Evolutionary conservation across 225 moss, liverwort and hornwort genomes (phyloP).

Genomic region (Takakia lepidozioides): DNA sequence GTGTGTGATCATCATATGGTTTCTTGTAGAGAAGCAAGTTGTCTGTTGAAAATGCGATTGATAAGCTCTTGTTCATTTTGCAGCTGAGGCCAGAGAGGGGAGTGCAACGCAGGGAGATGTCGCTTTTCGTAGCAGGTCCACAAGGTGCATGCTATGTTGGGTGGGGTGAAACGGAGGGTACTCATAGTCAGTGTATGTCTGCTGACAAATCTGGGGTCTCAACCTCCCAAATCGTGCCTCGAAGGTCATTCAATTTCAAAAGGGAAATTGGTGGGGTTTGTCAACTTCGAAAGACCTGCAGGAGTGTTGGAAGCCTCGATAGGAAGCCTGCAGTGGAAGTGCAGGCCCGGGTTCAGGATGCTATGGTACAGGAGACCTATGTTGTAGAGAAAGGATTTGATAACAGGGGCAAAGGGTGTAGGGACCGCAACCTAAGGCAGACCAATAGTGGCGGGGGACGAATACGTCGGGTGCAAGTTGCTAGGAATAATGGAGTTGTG

Average conservation of each 20-base stretch:
- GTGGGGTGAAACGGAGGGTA: no score
- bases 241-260: no score
- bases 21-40: no score
- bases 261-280: conserved; percentile 16
- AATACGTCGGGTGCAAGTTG: conserved; percentile 60
- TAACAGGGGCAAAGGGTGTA: conserved; percentile 20
- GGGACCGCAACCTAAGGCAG: conserved; percentile 35
- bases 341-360: conserved; percentile 64
- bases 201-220: conserved; percentile 37
- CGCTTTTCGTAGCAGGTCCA: conserved; percentile 17
- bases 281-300: conserved; percentile 13
- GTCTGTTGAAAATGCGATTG: no score
- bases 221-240: no score
- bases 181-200: conserved; percentile 39
- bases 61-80: conserved; percentile 1
- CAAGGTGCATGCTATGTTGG: conserved; percentile 12
- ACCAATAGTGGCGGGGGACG: conserved; percentile 26
- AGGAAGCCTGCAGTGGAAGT: conserved; percentile 35
- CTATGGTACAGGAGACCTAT: conserved; percentile 49
- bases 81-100: conserved; percentile 60
- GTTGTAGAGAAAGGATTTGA: conserved; percentile 37
- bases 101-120: conserved; percentile 25
- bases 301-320: conserved; percentile 26
- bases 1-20: no score
- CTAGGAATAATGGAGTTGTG: conserved; percentile 70